Conservation (phyloP, 352 stramenopile species). For the Phytopythium cucurbitacearum region DNA sequence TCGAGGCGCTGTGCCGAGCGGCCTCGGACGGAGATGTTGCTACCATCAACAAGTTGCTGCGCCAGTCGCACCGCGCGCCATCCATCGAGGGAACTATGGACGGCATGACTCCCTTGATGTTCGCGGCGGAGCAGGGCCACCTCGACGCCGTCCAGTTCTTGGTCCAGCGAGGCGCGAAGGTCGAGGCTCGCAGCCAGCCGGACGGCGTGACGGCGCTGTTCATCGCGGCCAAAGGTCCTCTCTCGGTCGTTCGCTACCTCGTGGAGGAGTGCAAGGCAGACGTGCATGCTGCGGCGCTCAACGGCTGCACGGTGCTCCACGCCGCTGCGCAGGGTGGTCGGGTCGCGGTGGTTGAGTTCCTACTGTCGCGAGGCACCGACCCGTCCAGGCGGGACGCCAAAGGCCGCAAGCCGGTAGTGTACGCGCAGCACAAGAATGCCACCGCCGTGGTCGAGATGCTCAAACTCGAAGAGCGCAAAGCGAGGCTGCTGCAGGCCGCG, state of each 20-base stretch:
- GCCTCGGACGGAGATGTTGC: background rate
- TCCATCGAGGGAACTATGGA: background rate
- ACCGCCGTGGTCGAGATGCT: background rate
- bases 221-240: conserved; percentile 31
- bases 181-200: conserved; percentile 22
- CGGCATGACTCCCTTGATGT: background rate
- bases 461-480: background rate
- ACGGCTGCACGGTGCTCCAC: conserved; percentile 42
- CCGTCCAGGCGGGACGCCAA: background rate
- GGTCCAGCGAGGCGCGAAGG: conserved; percentile 27
- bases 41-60: conserved; percentile 1
- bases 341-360: conserved; percentile 41
- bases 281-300: conserved; percentile 20
- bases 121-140: conserved; percentile 33
- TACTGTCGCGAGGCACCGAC: conserved; percentile 42
- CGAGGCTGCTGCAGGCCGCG: background rate
- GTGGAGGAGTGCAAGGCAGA: conserved; percentile 37
- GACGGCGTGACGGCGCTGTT: conserved; percentile 33
- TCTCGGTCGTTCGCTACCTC: conserved; percentile 34
- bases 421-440: conserved; percentile 1
- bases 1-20: background rate
- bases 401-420: background rate
- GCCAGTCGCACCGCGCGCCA: background rate
- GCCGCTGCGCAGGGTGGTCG: conserved; percentile 41
- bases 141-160: conserved; percentile 41